phyloP scores from a whole-genome alignment of 2,329 filamentous ascomycete genomes.

The Pseudopithomyces chartarum region DNA sequence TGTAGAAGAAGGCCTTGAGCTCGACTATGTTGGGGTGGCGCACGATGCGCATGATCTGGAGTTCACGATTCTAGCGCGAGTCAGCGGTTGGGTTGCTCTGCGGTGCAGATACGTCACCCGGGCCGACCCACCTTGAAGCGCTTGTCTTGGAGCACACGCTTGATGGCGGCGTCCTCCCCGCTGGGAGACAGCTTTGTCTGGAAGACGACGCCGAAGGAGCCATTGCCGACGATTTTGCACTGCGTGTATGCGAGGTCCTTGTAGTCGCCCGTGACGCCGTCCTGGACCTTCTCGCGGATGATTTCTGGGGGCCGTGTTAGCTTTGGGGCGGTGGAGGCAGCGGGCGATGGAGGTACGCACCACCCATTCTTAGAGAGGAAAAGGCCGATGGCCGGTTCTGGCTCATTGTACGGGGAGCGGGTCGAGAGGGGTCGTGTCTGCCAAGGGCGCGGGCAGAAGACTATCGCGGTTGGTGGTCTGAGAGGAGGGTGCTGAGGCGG shows the following conservation, averaged over 20 bases:
- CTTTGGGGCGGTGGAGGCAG: constrained; percentile 31
- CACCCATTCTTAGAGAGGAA: constrained; percentile 90
- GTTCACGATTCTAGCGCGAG: constrained; percentile 81
- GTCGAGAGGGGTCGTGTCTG: constrained; percentile 26
- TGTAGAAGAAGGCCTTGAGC: constrained; percentile 99
- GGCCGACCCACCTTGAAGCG: constrained; percentile 83
- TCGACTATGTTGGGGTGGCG: constrained; percentile 98
- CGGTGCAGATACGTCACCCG: constrained; percentile 18
- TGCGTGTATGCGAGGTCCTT: constrained; percentile 98
- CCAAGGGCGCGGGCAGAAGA: constrained; percentile 37
- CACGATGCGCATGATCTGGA: constrained; percentile 99
- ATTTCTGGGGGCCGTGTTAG: constrained; percentile 71
- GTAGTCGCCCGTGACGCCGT: constrained; percentile 95
- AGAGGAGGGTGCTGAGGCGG: constrained; percentile 53
- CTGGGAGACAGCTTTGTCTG: constrained; percentile 98
- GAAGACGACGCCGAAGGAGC: constrained; percentile 97
- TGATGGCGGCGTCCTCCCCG: constrained; percentile 98
- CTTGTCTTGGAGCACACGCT: constrained; percentile 98
- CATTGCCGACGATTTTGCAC: constrained; percentile 99
- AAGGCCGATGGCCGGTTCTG: constrained; percentile 92
- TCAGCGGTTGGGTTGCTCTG: constrained; percentile 30
- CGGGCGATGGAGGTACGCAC: constrained; percentile 64
- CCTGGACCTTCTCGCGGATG: constrained; percentile 97
- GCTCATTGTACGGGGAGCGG: constrained; percentile 67
- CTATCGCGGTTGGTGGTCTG: constrained; percentile 49